Conservation (phyloP, 139 green algal genomes). For the Coelastrella sp. region DNA sequence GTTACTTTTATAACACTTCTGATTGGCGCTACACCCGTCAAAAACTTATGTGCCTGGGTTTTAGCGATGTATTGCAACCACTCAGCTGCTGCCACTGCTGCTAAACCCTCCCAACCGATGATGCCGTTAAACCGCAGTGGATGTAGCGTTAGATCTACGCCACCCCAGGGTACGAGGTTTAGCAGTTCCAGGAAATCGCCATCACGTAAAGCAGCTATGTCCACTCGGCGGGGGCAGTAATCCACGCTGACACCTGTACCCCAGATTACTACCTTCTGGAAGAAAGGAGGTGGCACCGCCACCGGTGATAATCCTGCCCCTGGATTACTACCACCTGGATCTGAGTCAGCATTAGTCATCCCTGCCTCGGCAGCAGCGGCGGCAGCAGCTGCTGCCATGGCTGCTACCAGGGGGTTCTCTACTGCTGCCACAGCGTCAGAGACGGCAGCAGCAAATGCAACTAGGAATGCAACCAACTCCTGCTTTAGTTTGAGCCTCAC, state of each 20-base stretch:
- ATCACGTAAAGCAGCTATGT: constrained; percentile 71
- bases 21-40: constrained; percentile 77
- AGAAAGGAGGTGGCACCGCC: constrained; percentile 59
- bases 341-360: background rate
- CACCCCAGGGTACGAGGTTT: constrained; percentile 82
- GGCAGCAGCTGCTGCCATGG: constrained; percentile 20
- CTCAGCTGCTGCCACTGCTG: constrained; percentile 51
- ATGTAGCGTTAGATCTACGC: constrained; percentile 70
- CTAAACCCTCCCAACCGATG: constrained; percentile 71
- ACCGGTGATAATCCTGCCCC: constrained; percentile 17
- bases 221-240: constrained; percentile 70
- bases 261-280: constrained; percentile 57
- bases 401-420: constrained; percentile 23
- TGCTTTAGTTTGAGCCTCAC: constrained; percentile 74
- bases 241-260: constrained; percentile 51
- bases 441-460: constrained; percentile 53
- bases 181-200: constrained; percentile 76
- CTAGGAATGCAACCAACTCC: constrained; percentile 72
- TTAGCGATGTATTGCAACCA: constrained; percentile 73
- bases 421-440: constrained; percentile 49
- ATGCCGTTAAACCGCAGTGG: constrained; percentile 66
- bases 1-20: constrained; percentile 63
- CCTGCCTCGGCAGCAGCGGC: constrained; percentile 28
- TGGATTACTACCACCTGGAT: background rate
- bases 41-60: constrained; percentile 83